These are phyloP conservation scores for Physcomitrellopsis africana DNA, from an alignment of 225 moss, liverwort and hornwort species.

Conservation along the genomic window DNA sequence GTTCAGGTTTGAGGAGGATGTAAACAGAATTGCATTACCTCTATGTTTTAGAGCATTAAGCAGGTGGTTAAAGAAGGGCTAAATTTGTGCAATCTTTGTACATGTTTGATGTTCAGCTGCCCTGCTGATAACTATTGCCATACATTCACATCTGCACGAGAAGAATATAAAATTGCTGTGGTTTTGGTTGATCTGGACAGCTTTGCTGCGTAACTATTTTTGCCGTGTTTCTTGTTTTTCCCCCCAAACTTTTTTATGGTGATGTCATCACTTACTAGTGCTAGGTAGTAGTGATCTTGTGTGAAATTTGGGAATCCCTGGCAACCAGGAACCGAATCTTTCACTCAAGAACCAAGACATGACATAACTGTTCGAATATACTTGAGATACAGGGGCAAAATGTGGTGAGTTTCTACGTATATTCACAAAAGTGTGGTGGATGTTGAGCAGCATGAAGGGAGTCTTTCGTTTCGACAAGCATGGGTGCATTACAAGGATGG, in stretches of 20 bases:
- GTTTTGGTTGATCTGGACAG: not conserved
- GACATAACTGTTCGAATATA: not conserved
- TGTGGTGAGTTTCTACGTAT: conserved; percentile 9
- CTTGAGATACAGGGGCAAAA: not conserved
- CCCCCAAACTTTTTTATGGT: too few species aligned
- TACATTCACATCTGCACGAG: not conserved
- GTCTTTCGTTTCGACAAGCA: conserved; percentile 87
- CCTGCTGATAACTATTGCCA: not conserved
- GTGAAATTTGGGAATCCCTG: too few species aligned
- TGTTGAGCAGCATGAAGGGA: conserved; percentile 83
- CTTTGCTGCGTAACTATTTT: not conserved
- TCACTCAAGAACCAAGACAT: not conserved
- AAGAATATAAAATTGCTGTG: not conserved
- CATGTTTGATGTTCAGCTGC: conserved; percentile 1
- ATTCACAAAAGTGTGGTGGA: conserved; percentile 24
- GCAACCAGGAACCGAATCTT: not conserved
- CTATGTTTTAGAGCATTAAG: not conserved
- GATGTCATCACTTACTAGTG: too few species aligned
- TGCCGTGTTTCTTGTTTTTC: not conserved
- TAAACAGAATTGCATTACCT: not conserved
- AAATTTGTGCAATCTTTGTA: not conserved
- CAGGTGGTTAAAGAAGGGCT: conserved; percentile 10
- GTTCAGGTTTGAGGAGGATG: not conserved
- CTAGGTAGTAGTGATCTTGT: too few species aligned
- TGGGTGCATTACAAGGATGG: conserved; percentile 84